Evolutionary conservation across 305 asterid species (phyloP).

Genomic region (Fraxinus latifolia): DNA sequence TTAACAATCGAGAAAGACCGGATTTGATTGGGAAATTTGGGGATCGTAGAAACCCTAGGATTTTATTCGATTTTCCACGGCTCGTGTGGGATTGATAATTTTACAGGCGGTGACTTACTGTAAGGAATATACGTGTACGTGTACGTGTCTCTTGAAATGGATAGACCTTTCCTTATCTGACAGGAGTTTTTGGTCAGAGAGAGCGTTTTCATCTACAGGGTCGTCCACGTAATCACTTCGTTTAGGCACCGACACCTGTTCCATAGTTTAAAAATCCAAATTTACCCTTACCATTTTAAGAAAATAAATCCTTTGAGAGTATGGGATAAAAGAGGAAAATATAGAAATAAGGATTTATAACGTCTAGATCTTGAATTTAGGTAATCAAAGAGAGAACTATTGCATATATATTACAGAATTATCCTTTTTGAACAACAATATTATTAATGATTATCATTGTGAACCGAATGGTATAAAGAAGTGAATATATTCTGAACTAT

Average conservation of each 20-base stretch:
- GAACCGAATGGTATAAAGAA: background rate
- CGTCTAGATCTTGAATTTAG: background rate
- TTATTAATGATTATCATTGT: background rate
- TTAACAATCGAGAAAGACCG: background rate
- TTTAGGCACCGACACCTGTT: background rate
- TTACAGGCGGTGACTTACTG: background rate
- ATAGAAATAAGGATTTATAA: background rate
- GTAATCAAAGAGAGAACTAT: background rate
- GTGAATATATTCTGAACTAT: background rate
- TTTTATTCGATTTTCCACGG: background rate
- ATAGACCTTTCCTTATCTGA: background rate
- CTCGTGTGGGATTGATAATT: background rate
- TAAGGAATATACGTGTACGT: background rate
- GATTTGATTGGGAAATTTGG: background rate
- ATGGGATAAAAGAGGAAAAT: background rate
- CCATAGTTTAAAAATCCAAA: background rate
- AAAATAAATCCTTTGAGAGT: background rate
- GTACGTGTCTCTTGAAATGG: background rate
- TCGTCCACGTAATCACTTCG: background rate
- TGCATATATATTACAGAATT: no score
- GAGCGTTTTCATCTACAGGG: background rate
- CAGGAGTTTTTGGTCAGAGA: background rate
- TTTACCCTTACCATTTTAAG: background rate
- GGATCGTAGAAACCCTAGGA: background rate
- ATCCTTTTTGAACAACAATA: no score